Evolutionary conservation across 192 early-diverging fungal genomes (phyloP).

Genomic region (Mortierella hygrophila): DNA sequence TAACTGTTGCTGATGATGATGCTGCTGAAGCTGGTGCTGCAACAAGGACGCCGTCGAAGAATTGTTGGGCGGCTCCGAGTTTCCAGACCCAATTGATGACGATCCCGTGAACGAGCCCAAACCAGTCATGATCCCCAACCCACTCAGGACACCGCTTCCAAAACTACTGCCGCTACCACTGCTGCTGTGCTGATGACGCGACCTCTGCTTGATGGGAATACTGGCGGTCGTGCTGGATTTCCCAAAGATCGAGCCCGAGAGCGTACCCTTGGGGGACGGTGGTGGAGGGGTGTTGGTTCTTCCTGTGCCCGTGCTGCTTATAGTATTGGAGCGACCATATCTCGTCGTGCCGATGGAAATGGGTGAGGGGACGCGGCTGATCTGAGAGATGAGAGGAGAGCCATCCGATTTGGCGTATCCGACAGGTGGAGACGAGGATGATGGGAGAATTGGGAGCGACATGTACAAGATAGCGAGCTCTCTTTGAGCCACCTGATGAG

Average conservation of each 20-base stretch:
- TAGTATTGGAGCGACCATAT: constrained; percentile 1
- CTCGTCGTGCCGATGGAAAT: constrained; percentile 12
- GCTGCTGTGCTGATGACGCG: constrained; percentile 31
- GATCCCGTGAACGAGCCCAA: constrained; percentile 42
- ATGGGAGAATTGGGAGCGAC: constrained; percentile 51
- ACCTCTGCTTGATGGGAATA: constrained; percentile 49
- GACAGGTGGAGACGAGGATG: constrained; percentile 39
- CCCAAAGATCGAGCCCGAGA: constrained; percentile 28
- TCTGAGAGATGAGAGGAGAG: constrained; percentile 20
- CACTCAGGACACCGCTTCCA: constrained; percentile 33
- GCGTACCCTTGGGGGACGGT: constrained; percentile 35
- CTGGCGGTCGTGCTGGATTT: constrained; percentile 25
- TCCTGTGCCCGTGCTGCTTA: neutral
- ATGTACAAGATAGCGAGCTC: constrained; percentile 58
- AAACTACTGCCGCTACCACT: constrained; percentile 44
- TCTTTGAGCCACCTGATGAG: constrained; percentile 53
- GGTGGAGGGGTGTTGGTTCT: constrained; percentile 32
- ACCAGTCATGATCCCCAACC: constrained; percentile 41
- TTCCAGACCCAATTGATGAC: constrained; percentile 37
- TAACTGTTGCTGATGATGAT: constrained; percentile 15
- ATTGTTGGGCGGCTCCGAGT: constrained; percentile 20
- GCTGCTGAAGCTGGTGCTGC: constrained; percentile 21
- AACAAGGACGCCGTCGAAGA: constrained; percentile 25
- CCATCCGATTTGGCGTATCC: constrained; percentile 20
- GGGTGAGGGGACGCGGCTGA: constrained; percentile 27